Evolutionary conservation across 345 rosid genomes (phyloP), one percentile per base, ranked within the genome.

Genomic region (Euclidium syriacum): DNA sequence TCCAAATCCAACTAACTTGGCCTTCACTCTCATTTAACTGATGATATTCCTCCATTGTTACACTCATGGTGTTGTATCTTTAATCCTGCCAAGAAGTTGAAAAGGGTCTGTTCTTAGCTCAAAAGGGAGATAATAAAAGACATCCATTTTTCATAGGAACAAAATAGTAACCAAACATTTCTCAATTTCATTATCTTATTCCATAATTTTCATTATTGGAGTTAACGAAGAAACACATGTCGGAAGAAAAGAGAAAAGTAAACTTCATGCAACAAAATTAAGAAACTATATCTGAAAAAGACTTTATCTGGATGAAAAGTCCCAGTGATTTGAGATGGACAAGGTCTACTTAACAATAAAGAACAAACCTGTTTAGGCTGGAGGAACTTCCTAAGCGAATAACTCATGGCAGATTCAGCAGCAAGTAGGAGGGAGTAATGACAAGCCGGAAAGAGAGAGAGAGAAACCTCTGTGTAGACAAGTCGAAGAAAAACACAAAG

Each of bases 1-100:
- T 67, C 77, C 77, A 64, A 9, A 81, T 49, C 83, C 87, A 83
- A 49, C 70, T 58, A 58, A 68, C 18, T 17, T 59, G 77, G 14
- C 80, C 72, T 36, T 65, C 41, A 7, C 46, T 23, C 23, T 70
- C 77, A 42, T 66, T 68, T 10, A 71, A 54, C 5, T 59, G 46
- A 17, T 59, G 46, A 17, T 70, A 44, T n/a, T 42, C n/a, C 29
- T 51, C 73, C 39, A 14, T 65, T 27, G 22, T 47, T 48, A 10
- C 22, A 27, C 22, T 26, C 63, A 66, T 43, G 56, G 14, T 53
- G 29, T n/a, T n/a, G 36, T 67, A 4, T 69, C 77, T 32, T 74
- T 81, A 86, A 77, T 78, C 69, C 88, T 73, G 40, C 18, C 52
- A 50, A 56, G 2, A 10, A 33, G 11, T 53, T 8, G 8, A 5